These are phyloP conservation scores for Tremella yokohamensis DNA, from an alignment of 768 basidiomycete genomes.

Conservation along the genomic window DNA sequence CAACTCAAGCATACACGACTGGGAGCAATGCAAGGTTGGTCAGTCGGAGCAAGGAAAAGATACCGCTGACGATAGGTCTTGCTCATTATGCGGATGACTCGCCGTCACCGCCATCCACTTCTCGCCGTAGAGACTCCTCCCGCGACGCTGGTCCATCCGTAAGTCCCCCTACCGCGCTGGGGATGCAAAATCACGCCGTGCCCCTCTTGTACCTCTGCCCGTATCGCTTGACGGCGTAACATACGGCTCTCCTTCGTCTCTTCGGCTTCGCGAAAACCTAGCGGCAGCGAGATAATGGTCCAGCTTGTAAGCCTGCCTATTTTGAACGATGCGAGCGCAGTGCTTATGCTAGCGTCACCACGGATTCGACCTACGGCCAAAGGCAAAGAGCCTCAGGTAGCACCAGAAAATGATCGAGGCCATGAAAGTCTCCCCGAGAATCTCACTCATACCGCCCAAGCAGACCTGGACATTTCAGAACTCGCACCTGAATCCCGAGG, in stretches of 20 bases:
- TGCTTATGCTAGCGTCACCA: not conserved
- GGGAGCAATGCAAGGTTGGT: no score
- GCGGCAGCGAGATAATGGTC: not conserved
- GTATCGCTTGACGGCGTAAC: not conserved
- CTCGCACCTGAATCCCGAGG: not conserved
- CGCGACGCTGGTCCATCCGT: slow-evolving; percentile 28
- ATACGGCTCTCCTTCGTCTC: not conserved
- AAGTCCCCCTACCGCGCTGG: slow-evolving; percentile 18
- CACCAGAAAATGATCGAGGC: not conserved
- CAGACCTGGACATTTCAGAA: slow-evolving; percentile 18
- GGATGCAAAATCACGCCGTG: slow-evolving; percentile 34
- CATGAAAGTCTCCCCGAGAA: slow-evolving; percentile 13
- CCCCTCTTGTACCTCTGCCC: slow-evolving; percentile 16
- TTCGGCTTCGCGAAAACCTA: not conserved
- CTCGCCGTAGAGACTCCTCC: no score
- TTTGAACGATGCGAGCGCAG: not conserved
- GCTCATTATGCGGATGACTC: slow-evolving; percentile 35
- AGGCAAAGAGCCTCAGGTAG: not conserved
- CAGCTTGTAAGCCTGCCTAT: not conserved
- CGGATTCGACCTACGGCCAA: not conserved
- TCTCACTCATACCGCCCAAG: slow-evolving; percentile 36
- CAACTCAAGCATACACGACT: no score
- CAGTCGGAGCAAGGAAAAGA: no score
- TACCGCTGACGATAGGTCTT: no score
- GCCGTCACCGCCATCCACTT: slow-evolving; percentile 13